Conservation (phyloP, 139 green algal genomes). For the Coelastrella sp. region DNA sequence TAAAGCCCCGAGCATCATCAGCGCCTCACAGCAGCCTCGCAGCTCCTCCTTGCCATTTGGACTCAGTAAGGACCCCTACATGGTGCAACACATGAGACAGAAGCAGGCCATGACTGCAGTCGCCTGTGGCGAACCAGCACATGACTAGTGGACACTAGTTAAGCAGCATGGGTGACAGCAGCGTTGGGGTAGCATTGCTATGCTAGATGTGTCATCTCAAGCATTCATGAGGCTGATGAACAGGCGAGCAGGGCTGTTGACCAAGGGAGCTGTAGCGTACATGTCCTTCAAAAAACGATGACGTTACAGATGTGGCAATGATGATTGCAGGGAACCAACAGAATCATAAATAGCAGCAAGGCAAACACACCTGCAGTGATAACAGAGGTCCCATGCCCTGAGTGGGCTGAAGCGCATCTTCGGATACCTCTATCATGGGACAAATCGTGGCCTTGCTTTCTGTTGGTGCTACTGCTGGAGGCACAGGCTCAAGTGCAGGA, state of each 20-base stretch:
- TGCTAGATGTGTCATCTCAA: too few relatives aligned
- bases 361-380: neutral
- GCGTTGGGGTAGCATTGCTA: too few relatives aligned
- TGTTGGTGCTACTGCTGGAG: neutral
- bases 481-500: too few relatives aligned
- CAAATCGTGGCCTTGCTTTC: neutral
- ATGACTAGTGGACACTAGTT: too few relatives aligned
- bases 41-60: neutral
- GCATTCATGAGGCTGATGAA: too few relatives aligned
- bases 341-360: neutral
- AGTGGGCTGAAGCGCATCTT: neutral
- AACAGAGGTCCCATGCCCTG: neutral
- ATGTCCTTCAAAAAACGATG: neutral
- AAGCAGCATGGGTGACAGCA: too few relatives aligned
- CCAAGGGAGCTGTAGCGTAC: neutral
- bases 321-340: neutral
- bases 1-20: neutral
- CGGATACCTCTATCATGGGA: neutral
- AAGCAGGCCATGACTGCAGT: too few relatives aligned
- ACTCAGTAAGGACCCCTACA: neutral
- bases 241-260: too few relatives aligned
- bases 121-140: too few relatives aligned
- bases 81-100: neutral
- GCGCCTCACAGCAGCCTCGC: constrained; percentile 2
- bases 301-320: too few relatives aligned